Evolutionary conservation across 2,329 filamentous ascomycete species (phyloP).

Genomic region (Colletotrichum theobromicola): DNA sequence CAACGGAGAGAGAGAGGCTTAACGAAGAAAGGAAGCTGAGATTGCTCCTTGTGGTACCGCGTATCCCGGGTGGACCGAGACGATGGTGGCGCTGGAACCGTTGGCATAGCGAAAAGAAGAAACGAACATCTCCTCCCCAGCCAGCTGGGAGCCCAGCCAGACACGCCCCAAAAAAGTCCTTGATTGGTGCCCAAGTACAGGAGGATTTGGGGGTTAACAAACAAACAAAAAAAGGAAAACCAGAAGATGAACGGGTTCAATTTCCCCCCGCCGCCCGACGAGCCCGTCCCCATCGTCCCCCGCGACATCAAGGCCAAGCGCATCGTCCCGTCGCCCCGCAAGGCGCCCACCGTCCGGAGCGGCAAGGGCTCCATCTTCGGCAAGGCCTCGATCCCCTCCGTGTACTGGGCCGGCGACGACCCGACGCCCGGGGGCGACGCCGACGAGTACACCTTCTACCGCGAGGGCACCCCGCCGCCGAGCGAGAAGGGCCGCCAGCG

Average conservation of each 20-base stretch:
- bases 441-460: conserved; percentile 42
- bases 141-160: background rate
- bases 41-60: no score
- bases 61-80: background rate
- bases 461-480: conserved; percentile 43
- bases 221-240: background rate
- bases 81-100: background rate
- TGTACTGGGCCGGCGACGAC: conserved; percentile 19
- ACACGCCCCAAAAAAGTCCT: background rate
- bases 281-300: conserved; percentile 10
- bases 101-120: background rate
- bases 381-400: conserved; percentile 15
- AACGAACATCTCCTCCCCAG: background rate
- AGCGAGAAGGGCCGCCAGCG: conserved; percentile 5
- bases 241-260: background rate
- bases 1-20: background rate
- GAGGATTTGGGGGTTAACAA: no score
- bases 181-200: background rate
- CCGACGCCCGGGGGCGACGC: conserved; percentile 1
- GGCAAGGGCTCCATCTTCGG: conserved; percentile 18
- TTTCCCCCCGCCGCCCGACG: conserved; percentile 11
- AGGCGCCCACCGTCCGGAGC: conserved; percentile 16
- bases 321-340: conserved; percentile 10
- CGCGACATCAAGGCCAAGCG: conserved; percentile 8
- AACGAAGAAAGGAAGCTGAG: background rate